Base-by-base conservation (phyloP, 768 basidiomycete genomes). In the Leucogyrophana mollusca region DNA sequence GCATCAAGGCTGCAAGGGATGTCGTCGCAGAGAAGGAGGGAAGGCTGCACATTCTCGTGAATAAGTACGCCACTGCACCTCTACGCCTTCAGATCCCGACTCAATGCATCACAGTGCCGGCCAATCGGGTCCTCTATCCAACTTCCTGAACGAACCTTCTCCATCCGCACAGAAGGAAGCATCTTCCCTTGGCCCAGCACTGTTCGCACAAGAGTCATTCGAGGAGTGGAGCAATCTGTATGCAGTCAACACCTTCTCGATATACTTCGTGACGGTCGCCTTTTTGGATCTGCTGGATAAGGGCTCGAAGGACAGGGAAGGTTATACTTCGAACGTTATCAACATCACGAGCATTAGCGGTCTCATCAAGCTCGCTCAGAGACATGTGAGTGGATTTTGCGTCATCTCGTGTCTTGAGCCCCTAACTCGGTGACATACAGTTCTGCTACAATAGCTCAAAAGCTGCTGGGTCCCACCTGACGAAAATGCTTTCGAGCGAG, bases 401-500 rank as follows among this genome's bases (percentile, higher is more conserved):
- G 32, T 34, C 2, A 4, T 39, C 32, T 39, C 4, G 36, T 24
- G n/a, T 41, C 33, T 38, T 33, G 22, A 24, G 22, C 17, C 34
- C 23, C 22, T 9, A n/a, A 22, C 35, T 33, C 32, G 17, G 30
- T 40, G 22, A 16, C 27, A 18, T 41, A 18, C 56, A 91, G 89
- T 90, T 90, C 59, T 79, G 77, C 22, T 91, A 91, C 63, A 91
- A 91, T 62, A 86, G 84, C 55, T 72, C 85, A 6, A 91, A 91
- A 61, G 87, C 85, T 0, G 90, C 87, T 3, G 82, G 80, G 4
- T 76, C 83, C 10, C 87, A 90, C 52, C 67, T 91, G n/a, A 87
- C 87, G 9, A 83, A 73, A 64, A 77, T 90, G 78, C 64, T 91
- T 40, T 70, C 88, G 2, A 88, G 88, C 1, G 89, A 90, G 56